Base-by-base conservation (phyloP, 495 filamentous ascomycete species). In the Penicillium tannophilum region DNA sequence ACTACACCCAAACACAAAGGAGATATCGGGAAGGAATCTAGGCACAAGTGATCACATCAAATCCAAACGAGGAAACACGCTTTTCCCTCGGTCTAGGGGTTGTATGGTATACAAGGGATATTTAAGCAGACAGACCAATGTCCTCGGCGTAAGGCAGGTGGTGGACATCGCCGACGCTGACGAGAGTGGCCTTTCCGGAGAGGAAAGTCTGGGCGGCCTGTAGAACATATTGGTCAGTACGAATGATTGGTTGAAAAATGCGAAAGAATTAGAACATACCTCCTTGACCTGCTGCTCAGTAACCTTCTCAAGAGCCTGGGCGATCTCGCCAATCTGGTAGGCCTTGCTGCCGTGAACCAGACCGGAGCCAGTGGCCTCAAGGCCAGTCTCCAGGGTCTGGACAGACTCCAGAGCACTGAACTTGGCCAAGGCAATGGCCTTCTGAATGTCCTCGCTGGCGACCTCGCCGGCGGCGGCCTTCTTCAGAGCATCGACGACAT, bases 111-210 rank as follows among this genome's bases (percentile, higher is more conserved):
- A 76, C 73, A 78, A 66, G 59, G 56, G 55, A 55, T 41, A 55
- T 72, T 83, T 93, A 98, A 82, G 96, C 90, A 72, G 88, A 91
- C 72, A 99, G 82, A 42, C 93, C 94, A 67, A 99, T 79, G 64
- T 98, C 93, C 79, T 93, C 91, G 54, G 90, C 93, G 71, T 88
- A 98, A 23, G 95, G 94, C 63, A 99, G 83, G 65, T 90, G 80
- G 76, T 88, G 84, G 57, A 98, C 79, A 68, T 99, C 93, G 63
- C 94, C 30, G 51, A 73, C 92, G 50, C 90, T 81, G 53, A 89
- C 87, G 56, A 97, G 88, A 39, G 91, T 88, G 28, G 93, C 92
- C 83, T 93, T 98, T 73, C 87, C 86, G 39, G 91, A 87, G 52
- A 98, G 82, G 67, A 97, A 82, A 63, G 87, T 80, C 77, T 92